A percentile compares a stretch with the other conserved stretches of the same genome.
Conservation (phyloP, 257 asterid species). For the Gentiana straminea region DNA sequence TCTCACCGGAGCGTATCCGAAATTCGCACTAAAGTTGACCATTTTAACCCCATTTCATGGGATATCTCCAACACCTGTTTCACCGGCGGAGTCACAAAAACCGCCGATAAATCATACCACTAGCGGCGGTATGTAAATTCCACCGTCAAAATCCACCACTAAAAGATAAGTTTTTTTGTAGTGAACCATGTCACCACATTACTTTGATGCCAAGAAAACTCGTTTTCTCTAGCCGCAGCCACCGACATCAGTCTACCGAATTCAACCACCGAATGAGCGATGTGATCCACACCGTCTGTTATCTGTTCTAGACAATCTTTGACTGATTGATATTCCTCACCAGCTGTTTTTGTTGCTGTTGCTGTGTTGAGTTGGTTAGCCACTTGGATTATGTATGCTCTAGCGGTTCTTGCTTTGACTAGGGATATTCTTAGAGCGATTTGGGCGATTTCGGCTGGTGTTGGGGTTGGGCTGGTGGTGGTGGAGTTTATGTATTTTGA, state of each 20-base stretch:
- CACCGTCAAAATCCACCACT: no score
- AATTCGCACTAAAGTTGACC: no score
- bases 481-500: slow-evolving; percentile 21
- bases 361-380: slow-evolving; percentile 24
- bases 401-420: slow-evolving; percentile 36
- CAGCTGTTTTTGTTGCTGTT: not conserved
- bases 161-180: slow-evolving; percentile 4
- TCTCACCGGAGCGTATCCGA: no score
- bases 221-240: slow-evolving; percentile 12
- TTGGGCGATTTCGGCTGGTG: slow-evolving; percentile 39
- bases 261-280: slow-evolving; percentile 44
- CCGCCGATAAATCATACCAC: no score
- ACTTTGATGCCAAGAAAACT: slow-evolving; percentile 51
- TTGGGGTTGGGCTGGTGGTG: slow-evolving; percentile 1
- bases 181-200: slow-evolving; percentile 52
- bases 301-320: slow-evolving; percentile 59
- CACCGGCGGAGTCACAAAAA: no score
- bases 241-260: slow-evolving; percentile 5
- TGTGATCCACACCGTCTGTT: slow-evolving; percentile 45
- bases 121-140: no score
- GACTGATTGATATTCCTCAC: slow-evolving; percentile 22
- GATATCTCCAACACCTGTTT: no score
- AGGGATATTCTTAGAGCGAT: slow-evolving; percentile 43
- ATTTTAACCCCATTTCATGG: no score
- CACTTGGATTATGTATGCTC: slow-evolving; percentile 30